Percentiles rank a stretch among this genome's conserved stretches.
Conservation (phyloP, 2,329 filamentous ascomycete genomes). For the Orbilia quercus region DNA sequence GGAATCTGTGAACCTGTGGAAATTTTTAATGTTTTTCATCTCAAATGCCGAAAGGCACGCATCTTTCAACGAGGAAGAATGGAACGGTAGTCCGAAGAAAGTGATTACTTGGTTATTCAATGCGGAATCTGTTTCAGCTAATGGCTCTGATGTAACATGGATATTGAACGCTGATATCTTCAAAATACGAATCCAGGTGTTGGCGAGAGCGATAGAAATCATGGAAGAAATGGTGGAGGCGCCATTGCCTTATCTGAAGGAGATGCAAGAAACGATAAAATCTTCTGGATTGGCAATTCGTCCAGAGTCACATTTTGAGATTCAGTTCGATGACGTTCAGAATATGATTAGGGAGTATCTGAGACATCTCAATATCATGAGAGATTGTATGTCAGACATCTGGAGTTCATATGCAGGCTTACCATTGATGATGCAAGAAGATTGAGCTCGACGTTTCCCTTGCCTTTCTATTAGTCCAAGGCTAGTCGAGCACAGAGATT, state of each 20-base stretch:
- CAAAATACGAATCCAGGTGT: neutral
- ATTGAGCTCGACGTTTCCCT: slow-evolving; percentile 5
- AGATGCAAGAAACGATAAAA: neutral
- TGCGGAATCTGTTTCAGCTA: neutral
- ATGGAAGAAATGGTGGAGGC: neutral
- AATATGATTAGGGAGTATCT: slow-evolving; percentile 25
- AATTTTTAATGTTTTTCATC: slow-evolving; percentile 2
- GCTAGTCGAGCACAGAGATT: no score
- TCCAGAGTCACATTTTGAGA: neutral
- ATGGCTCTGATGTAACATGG: neutral
- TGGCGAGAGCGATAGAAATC: neutral
- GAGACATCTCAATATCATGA: neutral
- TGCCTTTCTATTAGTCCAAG: no score
- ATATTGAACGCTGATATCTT: slow-evolving; percentile 6
- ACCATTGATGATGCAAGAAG: neutral
- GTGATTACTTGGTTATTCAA: slow-evolving; percentile 11
- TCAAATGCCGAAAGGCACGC: slow-evolving; percentile 4
- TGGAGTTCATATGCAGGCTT: neutral
- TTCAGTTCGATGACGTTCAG: slow-evolving; percentile 11
- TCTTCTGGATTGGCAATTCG: neutral
- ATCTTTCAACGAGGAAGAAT: neutral
- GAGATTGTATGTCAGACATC: neutral
- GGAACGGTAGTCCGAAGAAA: neutral
- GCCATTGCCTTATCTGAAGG: neutral
- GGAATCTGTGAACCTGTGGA: neutral